Evolutionary conservation across 768 basidiomycete species (phyloP), one percentile per base, ranked within the genome.

Genomic region (Mycena leptocephala): DNA sequence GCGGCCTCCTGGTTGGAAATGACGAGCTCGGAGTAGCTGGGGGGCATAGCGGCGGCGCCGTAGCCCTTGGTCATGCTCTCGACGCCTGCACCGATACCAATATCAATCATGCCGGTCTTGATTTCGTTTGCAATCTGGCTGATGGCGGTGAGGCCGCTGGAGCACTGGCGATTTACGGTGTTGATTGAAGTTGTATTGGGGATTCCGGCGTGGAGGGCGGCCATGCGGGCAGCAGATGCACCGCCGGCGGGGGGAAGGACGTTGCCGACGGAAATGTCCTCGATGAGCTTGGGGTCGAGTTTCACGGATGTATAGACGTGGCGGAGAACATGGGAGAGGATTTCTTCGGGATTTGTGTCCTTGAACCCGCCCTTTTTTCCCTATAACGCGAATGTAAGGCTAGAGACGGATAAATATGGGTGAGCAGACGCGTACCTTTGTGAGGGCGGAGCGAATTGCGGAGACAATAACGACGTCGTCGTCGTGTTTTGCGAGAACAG

Each of bases 161-260:
- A 96, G 85, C 97, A 98, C 85, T 97, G 96, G 35, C 97, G 89
- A 86, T 98, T 97, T 77, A 97, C 90, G 22, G 96, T 97, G 85
- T 94, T 93, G 80, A 98, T 80, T 18, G 95, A 85, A 5, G 93
- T 87, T 11, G 93, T 92, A 77, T 93, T 86, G 33, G 96, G 96
- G 74, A 98, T 96, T 7, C 97, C 96, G 65, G 96, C 93, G 79
- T 94, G 90, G 41, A 98, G 88, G 26, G 95, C 92, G 5, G 96
- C 96, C 92, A 97, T 97, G 76, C 97, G 93, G 18, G 96, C 96
- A 3, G 90, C 91, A 59, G 81, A 88, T 18, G 96, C 96, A 30
- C 96, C 97, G 78, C 97, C 95, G 20, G 92, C 95, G 4, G 96
- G 91, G 20, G 96, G 95, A 56, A 98, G 92, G 56, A 97, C 96